Base-by-base conservation (phyloP, 2,329 filamentous ascomycete genomes). In the Proliferodiscus dingleyae region DNA sequence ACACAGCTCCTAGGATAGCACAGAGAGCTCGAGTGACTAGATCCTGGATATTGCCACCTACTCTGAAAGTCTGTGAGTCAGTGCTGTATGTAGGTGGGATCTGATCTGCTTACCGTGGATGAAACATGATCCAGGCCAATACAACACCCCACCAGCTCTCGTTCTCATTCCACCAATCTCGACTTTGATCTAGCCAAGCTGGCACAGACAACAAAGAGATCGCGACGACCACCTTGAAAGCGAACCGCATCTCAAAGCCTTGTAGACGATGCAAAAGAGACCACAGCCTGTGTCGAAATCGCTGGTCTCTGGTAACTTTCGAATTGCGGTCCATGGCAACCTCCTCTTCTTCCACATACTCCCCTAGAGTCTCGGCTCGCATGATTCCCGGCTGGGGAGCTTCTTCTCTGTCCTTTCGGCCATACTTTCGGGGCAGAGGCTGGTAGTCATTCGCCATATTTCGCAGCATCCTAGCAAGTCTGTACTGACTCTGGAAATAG, bases 141-240 rank as follows among this genome's bases (percentile, higher is more conserved):
- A 73, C 68, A 2, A 80, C 75, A 10, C 71, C 71, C 77, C 78
- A 81, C 78, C 78, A 81, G 8, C 64, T 68, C 44, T 78, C 73
- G 43, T 77, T 71, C 6, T 65, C 50, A 58, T 78, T 71, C 73
- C 75, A 80, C 78, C 77, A 81, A 2, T 42, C 52, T 30, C 66
- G 62, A 44, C 68, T 69, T 9, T 63, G 51, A 5, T 59, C 46
- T 1, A 79, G 57, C 68, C 76, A 81, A 3, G 74, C 74, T 4
- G 78, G 77, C 16, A 80, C 61, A 0, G 77, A 70, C 4, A 81
- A 61, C 0, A 77, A 57, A 1, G 71, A 71, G 2, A 70, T 77
- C 13, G 75, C 66, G 5, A 77, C 55, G 16, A 71, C 71, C 8
- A 77, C 74, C 57, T 80, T 81, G 36, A 80, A 65, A 9, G 77